Evolutionary conservation across 2,329 filamentous ascomycete genomes (phyloP).

Genomic region (Trichoderma asperellum): DNA sequence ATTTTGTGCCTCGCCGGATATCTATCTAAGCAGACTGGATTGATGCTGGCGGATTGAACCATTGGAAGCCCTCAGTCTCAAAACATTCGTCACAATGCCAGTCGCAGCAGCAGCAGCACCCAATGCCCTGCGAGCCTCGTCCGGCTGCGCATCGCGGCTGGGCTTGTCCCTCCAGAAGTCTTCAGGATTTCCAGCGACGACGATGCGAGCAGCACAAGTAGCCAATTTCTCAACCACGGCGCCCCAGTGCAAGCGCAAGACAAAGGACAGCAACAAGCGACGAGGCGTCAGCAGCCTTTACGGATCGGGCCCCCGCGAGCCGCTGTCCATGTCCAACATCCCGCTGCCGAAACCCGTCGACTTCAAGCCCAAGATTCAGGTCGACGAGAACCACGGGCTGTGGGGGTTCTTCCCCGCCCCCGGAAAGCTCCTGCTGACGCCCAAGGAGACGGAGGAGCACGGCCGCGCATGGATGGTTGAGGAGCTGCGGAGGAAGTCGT

Average conservation of each 20-base stretch:
- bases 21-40: constrained; percentile 1
- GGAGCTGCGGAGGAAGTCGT: constrained; percentile 86
- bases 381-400: constrained; percentile 79
- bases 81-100: constrained; percentile 28
- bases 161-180: constrained; percentile 15
- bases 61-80: neutral
- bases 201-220: constrained; percentile 32
- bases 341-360: constrained; percentile 72
- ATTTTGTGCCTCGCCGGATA: constrained; percentile 28
- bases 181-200: neutral
- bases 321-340: constrained; percentile 72
- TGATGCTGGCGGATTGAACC: neutral
- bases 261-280: constrained; percentile 74
- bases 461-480: constrained; percentile 83
- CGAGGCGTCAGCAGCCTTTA: constrained; percentile 83
- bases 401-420: constrained; percentile 87
- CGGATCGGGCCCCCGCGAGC: constrained; percentile 73
- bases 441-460: constrained; percentile 70
- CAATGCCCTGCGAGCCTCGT: constrained; percentile 37
- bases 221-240: constrained; percentile 59
- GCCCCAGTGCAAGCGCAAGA: constrained; percentile 53
- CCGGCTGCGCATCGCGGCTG: constrained; percentile 34
- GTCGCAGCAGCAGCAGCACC: constrained; percentile 37
- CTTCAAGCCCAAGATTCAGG: constrained; percentile 60
- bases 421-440: constrained; percentile 69